Conservation (phyloP, 164 flowering plant genomes). For the Platanus orientalis region DNA sequence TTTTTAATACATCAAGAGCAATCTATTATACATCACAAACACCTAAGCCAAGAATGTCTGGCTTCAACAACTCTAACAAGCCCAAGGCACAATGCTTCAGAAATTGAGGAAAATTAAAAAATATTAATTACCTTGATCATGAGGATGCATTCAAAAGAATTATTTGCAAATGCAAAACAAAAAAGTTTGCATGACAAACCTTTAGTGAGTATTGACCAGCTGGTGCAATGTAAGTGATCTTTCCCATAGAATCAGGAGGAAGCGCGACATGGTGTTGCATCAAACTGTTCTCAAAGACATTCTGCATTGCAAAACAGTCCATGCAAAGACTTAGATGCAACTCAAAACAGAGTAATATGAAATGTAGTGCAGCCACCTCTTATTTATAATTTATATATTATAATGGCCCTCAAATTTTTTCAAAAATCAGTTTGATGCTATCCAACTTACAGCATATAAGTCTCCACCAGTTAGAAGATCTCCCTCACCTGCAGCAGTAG, state of each 20-base stretch:
- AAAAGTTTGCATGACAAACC: slow-evolving; percentile 34
- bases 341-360: not conserved
- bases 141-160: not conserved
- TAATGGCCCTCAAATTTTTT: not conserved
- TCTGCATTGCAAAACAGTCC: slow-evolving; percentile 42
- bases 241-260: slow-evolving; percentile 97
- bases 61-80: too few species aligned
- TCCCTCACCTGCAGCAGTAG: slow-evolving; percentile 71
- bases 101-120: too few species aligned
- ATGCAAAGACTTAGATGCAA: slow-evolving; percentile 5
- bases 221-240: slow-evolving; percentile 79
- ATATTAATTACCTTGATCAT: too few species aligned
- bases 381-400: not conserved
- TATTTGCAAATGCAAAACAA: not conserved
- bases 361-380: not conserved
- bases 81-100: too few species aligned
- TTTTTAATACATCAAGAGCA: too few species aligned
- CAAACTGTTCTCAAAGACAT: slow-evolving; percentile 89
- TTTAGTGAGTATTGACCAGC: slow-evolving; percentile 89
- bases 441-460: slow-evolving; percentile 85
- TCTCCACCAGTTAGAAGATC: slow-evolving; percentile 97
- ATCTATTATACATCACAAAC: too few species aligned
- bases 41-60: too few species aligned
- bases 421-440: not conserved
- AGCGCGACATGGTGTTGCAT: slow-evolving; percentile 93